These are phyloP conservation scores for Tuber magnatum DNA, from an alignment of 495 filamentous ascomycete species.

Conservation along the genomic window DNA sequence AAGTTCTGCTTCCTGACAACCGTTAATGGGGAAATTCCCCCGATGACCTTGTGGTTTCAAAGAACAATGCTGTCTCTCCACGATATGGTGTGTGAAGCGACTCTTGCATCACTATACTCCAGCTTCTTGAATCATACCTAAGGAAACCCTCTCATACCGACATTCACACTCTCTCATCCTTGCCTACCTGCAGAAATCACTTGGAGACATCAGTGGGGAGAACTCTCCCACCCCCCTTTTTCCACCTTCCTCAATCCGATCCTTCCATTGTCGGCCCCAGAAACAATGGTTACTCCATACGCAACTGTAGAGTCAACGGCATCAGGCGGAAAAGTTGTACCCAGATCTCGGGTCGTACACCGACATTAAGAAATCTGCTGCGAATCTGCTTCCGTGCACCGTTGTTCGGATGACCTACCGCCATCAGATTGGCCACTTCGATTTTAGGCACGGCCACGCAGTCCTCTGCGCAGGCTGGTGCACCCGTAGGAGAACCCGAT, in stretches of 20 bases:
- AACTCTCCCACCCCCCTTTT: not conserved
- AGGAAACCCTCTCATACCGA: not conserved
- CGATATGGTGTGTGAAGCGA: not conserved
- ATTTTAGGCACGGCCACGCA: not conserved
- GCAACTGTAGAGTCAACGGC: constrained; percentile 20
- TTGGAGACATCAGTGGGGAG: not conserved
- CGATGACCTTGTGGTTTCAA: not conserved
- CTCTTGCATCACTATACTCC: not conserved
- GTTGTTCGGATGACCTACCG: not conserved
- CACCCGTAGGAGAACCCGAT: not conserved
- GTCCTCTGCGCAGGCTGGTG: not conserved
- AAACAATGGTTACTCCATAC: not conserved
- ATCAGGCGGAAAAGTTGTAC: not conserved
- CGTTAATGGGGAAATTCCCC: not conserved
- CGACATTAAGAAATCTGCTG: not conserved
- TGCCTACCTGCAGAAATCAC: not conserved
- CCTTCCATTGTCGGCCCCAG: not conserved
- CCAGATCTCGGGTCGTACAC: not conserved
- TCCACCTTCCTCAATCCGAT: not conserved
- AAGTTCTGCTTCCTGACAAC: not conserved
- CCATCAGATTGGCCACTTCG: constrained; percentile 12
- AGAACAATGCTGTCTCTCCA: not conserved
- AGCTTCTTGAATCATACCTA: not conserved
- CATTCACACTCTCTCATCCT: not conserved
- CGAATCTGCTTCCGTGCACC: not conserved